phyloP scores from a whole-genome alignment of 352 stramenopile genomes.

The Phytophthora idaei region DNA sequence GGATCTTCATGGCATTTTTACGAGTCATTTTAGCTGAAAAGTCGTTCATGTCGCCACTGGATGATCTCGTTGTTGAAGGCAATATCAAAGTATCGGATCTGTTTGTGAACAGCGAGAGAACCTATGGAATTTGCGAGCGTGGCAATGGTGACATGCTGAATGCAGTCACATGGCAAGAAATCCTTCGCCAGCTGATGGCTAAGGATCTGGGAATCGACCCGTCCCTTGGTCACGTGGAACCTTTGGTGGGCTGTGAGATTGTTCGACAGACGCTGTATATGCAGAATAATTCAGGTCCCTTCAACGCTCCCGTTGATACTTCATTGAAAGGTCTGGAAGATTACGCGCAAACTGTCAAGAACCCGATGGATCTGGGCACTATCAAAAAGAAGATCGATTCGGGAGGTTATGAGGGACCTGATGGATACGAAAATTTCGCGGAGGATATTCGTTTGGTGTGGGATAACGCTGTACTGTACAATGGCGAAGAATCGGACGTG shows the following conservation, averaged over 20 bases:
- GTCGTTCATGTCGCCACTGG: conserved; percentile 75
- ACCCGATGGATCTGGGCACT: conserved; percentile 91
- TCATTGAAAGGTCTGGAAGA: conserved; percentile 82
- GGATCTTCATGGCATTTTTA: conserved; percentile 80
- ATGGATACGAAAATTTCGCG: conserved; percentile 70
- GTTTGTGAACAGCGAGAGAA: conserved; percentile 72
- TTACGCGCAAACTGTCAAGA: conserved; percentile 87
- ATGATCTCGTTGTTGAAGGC: conserved; percentile 80
- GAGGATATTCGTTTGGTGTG: conserved; percentile 84
- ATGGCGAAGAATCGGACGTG: conserved; percentile 80
- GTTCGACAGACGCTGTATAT: conserved; percentile 84
- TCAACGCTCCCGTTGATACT: conserved; percentile 85
- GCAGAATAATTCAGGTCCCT: conserved; percentile 79
- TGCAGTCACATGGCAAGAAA: conserved; percentile 85
- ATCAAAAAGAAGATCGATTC: conserved; percentile 81
- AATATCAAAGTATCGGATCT: conserved; percentile 84
- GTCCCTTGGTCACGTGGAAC: conserved; percentile 73
- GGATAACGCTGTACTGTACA: conserved; percentile 84
- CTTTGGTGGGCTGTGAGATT: conserved; percentile 80
- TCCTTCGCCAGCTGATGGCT: conserved; percentile 82
- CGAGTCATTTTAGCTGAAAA: conserved; percentile 78
- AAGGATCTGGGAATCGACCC: conserved; percentile 80
- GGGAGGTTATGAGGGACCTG: conserved; percentile 68
- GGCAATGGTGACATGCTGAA: conserved; percentile 75
- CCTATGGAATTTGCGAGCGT: conserved; percentile 78